Evolutionary conservation across 495 filamentous ascomycete genomes (phyloP).

Genomic region (Tuber borchii): DNA sequence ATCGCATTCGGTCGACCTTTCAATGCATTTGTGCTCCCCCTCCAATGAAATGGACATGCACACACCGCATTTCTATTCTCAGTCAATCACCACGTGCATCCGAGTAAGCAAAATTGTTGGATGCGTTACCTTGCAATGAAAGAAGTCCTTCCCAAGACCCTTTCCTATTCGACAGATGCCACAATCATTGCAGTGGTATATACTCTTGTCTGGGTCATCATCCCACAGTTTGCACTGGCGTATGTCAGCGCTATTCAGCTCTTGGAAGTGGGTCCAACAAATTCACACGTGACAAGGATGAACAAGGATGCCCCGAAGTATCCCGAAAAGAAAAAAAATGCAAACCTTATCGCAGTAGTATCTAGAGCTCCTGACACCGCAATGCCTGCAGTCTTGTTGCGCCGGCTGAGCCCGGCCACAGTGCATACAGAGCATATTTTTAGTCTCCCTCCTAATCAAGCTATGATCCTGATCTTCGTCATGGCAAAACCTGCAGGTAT

Average conservation of each 20-base stretch:
- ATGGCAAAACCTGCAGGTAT: constrained; percentile 92
- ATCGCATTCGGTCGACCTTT: constrained; percentile 87
- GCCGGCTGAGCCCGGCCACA: constrained; percentile 82
- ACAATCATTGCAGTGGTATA: constrained; percentile 95
- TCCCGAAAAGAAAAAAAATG: constrained; percentile 64
- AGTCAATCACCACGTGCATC: constrained; percentile 18
- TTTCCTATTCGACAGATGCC: constrained; percentile 88
- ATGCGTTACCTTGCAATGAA: constrained; percentile 83
- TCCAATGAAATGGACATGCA: constrained; percentile 81
- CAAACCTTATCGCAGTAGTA: constrained; percentile 95
- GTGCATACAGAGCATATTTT: constrained; percentile 97
- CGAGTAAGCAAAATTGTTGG: constrained; percentile 11
- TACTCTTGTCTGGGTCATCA: constrained; percentile 79
- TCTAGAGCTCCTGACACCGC: constrained; percentile 69
- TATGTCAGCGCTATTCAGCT: constrained; percentile 61
- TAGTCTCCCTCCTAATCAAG: constrained; percentile 72
- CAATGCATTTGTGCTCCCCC: constrained; percentile 84
- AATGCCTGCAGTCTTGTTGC: constrained; percentile 65
- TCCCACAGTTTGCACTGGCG: constrained; percentile 85
- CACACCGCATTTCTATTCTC: constrained; percentile 70
- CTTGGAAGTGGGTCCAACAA: constrained; percentile 65
- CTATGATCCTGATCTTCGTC: constrained; percentile 77
- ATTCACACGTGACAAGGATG: constrained; percentile 84
- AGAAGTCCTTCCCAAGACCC: constrained; percentile 91
- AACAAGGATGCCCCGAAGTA: constrained; percentile 79